Conservation (phyloP, 176 grass and related monocot genomes). For the Musa schizocarpa region DNA sequence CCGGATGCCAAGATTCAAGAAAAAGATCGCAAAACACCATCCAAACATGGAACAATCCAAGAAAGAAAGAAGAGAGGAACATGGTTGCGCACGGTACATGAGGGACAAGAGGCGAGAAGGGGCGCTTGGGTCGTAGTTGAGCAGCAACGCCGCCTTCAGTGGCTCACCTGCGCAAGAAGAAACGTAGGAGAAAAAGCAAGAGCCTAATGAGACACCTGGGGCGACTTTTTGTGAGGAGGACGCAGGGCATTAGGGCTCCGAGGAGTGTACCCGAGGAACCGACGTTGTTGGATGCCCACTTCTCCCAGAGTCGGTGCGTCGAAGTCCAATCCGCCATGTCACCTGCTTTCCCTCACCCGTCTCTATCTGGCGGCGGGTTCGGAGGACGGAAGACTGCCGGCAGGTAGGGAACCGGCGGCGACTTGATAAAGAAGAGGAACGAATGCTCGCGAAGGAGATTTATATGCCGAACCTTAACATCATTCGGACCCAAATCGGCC, state of each 20-base stretch:
- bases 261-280: constrained; percentile 34
- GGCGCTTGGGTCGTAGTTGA: constrained; percentile 57
- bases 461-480: no score
- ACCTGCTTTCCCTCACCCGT: not conserved
- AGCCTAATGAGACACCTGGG: not conserved
- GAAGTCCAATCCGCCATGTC: constrained; percentile 61
- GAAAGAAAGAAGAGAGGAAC: no score
- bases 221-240: not conserved
- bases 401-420: not conserved
- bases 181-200: not conserved
- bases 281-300: constrained; percentile 57
- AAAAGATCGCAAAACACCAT: not conserved
- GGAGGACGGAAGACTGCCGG: not conserved
- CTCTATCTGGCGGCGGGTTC: not conserved
- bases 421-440: not conserved
- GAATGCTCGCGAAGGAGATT: not conserved
- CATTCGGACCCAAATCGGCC: no score
- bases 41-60: not conserved
- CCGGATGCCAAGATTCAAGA: not conserved
- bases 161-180: constrained; percentile 39
- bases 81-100: constrained; percentile 32
- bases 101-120: constrained; percentile 69
- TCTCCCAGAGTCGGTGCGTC: constrained; percentile 68
- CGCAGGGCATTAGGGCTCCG: not conserved
- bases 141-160: constrained; percentile 52